Conservation (phyloP, 2,329 filamentous ascomycete genomes). For the Colletotrichum sp. region DNA sequence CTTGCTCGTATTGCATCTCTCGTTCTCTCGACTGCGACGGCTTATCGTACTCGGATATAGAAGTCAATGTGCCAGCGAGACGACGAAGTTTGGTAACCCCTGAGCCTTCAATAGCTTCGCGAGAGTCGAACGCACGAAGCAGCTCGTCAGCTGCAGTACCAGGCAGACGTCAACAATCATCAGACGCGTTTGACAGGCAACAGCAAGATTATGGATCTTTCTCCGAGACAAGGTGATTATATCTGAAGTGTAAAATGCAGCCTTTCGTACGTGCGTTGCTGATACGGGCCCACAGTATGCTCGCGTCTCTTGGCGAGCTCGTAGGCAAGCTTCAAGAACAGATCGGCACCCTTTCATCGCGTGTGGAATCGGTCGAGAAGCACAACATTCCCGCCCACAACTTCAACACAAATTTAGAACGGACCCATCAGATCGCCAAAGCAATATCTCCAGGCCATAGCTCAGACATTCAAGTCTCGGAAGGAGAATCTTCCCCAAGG, state of each 20-base stretch:
- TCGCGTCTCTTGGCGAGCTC: neutral
- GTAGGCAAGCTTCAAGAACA: neutral
- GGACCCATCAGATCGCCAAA: neutral
- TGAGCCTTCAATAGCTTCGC: neutral
- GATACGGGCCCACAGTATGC: neutral
- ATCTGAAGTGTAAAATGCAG: neutral
- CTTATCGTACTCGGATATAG: neutral
- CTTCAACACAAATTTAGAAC: neutral
- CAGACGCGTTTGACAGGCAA: neutral
- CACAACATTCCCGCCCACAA: neutral
- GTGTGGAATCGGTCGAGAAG: neutral
- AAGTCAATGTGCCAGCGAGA: neutral
- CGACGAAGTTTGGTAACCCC: neutral
- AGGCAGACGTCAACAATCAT: neutral
- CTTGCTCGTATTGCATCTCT: constrained; percentile 21
- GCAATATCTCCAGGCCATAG: neutral
- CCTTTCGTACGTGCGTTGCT: neutral
- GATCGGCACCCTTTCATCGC: neutral
- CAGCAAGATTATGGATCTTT: neutral
- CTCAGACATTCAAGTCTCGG: neutral
- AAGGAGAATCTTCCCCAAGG: neutral
- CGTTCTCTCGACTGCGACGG: constrained; percentile 19
- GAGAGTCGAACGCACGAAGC: neutral
- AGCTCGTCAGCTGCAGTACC: neutral
- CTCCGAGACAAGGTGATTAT: neutral